phyloP scores from a whole-genome alignment of 192 early-diverging fungal genomes.

The Backusella tuberculispora region DNA sequence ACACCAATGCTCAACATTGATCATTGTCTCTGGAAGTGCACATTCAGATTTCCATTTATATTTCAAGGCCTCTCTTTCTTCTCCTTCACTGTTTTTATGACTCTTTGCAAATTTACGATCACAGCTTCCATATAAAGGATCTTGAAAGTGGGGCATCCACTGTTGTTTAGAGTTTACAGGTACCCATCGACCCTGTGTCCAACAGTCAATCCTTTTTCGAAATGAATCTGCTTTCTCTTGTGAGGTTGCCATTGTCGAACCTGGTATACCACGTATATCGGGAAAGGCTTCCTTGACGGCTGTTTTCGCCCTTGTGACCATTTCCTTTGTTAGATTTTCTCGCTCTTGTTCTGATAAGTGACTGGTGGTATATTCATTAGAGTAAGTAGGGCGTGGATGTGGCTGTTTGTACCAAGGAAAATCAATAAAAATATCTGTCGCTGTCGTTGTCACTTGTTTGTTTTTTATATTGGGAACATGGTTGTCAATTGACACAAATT shows the following conservation, averaged over 20 bases:
- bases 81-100: neutral
- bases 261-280: neutral
- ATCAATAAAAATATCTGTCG: neutral
- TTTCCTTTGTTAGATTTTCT: neutral
- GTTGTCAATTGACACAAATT: neutral
- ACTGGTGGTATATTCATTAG: neutral
- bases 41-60: slow-evolving; percentile 36
- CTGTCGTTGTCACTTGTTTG: neutral
- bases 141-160: slow-evolving; percentile 37
- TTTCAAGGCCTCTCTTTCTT: slow-evolving; percentile 17
- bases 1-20: slow-evolving; percentile 41
- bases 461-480: neutral
- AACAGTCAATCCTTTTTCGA: slow-evolving; percentile 27
- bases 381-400: neutral
- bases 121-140: slow-evolving; percentile 35
- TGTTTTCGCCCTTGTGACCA: neutral
- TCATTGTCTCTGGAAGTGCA: neutral
- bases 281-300: neutral
- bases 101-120: slow-evolving; percentile 26
- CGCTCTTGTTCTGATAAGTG: neutral
- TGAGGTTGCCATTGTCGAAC: neutral
- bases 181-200: slow-evolving; percentile 38
- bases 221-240: neutral
- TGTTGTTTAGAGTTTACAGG: neutral
- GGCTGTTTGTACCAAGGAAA: slow-evolving; percentile 21